Conservation (phyloP, 169 alveolate genomes). For the Plasmodium billcollinsi region DNA sequence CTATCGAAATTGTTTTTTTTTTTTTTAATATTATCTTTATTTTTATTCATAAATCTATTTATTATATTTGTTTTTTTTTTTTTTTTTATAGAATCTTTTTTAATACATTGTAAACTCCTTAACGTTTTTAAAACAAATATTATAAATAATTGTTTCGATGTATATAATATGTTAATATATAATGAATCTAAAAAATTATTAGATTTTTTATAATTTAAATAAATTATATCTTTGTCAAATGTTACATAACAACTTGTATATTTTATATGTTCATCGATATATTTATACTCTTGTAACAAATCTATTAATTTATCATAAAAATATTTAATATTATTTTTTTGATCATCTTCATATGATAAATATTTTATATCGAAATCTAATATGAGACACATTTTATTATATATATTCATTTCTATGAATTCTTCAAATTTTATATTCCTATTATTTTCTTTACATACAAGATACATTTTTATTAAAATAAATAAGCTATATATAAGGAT, state of each 20-base stretch:
- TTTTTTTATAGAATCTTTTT: background rate
- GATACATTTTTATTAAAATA: conserved; percentile 35
- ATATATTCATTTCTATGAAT: conserved; percentile 54
- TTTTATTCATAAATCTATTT: no score
- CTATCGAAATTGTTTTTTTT: no score
- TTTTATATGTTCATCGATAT: conserved; percentile 46
- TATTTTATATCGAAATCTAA: conserved; percentile 52
- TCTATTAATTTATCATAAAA: conserved; percentile 41
- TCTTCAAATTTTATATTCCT: conserved; percentile 57
- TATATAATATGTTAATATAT: conserved; percentile 25
- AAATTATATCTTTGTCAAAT: conserved; percentile 29
- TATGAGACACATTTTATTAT: conserved; percentile 27
- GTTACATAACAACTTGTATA: conserved; percentile 5
- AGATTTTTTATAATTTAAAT: conserved; percentile 31
- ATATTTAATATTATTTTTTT: conserved; percentile 28
- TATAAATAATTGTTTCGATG: conserved; percentile 46
- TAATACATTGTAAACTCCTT: conserved; percentile 12
- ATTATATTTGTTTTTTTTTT: background rate
- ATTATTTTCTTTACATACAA: conserved; percentile 45
- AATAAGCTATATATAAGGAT: conserved; percentile 54
- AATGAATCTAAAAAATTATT: conserved; percentile 19
- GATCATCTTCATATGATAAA: conserved; percentile 26
- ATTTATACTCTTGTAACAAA: conserved; percentile 7
- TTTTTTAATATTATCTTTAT: background rate
- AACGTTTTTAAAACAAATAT: conserved; percentile 42